phyloP scores from a whole-genome alignment of 2,329 filamentous ascomycete species.

The Purpureocillium takamizusanense region DNA sequence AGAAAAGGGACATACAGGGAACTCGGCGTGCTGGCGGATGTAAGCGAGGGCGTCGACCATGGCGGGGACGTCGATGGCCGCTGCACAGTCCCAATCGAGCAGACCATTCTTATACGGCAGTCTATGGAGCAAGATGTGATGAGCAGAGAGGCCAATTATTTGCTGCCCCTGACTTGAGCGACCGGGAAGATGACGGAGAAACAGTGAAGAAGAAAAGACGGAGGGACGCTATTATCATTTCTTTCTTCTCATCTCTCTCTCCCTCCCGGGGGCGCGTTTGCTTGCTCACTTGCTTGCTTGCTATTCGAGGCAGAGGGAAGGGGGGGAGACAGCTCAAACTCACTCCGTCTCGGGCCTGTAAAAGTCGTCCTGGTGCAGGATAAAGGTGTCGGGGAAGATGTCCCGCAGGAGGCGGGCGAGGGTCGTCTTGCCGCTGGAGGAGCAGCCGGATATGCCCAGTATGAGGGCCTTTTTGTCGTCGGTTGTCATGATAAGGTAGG shows the following conservation, averaged over 20 bases:
- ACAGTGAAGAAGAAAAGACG: too few species aligned
- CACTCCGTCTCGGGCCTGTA: conserved; percentile 72
- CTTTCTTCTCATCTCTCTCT: too few species aligned
- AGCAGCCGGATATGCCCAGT: conserved; percentile 79
- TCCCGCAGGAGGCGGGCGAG: conserved; percentile 75
- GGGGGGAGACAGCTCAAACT: too few species aligned
- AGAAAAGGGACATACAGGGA: conserved; percentile 51
- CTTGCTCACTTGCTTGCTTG: too few species aligned
- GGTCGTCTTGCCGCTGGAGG: conserved; percentile 91
- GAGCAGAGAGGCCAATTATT: too few species aligned
- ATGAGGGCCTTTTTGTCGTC: conserved; percentile 47
- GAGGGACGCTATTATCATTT: too few species aligned
- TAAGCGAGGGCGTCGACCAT: conserved; percentile 60
- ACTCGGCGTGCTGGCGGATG: conserved; percentile 58
- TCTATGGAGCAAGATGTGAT: conserved; percentile 23
- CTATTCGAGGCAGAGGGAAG: too few species aligned
- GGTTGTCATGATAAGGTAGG: conserved; percentile 17
- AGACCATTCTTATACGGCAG: conserved; percentile 51
- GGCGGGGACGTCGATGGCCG: conserved; percentile 61
- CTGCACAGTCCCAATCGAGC: conserved; percentile 87
- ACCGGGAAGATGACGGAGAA: too few species aligned
- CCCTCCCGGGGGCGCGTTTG: too few species aligned
- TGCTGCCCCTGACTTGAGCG: too few species aligned
- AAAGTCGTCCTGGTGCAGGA: conserved; percentile 95
- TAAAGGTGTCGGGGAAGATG: conserved; percentile 69